Evolutionary conservation across 306 rosid species (phyloP), one percentile per base, ranked within the genome.

Genomic region (Glycine latifolia): DNA sequence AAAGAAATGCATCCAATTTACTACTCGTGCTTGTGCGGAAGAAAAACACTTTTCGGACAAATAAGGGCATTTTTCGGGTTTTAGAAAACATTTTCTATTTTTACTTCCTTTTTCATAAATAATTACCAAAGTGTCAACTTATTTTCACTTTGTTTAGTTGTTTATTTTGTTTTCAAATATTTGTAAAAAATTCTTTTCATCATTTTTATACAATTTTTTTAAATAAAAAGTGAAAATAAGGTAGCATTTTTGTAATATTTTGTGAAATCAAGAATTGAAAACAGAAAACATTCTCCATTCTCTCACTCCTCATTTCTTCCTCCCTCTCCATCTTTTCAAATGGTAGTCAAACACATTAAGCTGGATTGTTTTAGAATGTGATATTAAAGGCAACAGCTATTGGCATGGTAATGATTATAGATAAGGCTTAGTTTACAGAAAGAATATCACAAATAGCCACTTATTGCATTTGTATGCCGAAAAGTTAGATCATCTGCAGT

Each of bases 1-100:
- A 26, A 59, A 79, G 60, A 68, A 70, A 75, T 44, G 82, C 74
- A 82, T 60, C 17, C 12, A 74, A 52, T 66, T 68, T 70, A 78
- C 79, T 55, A 39, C 44, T 39, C 31, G 37, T 26, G 31, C 39
- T 35, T 26, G 35, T 43, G 72, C 33, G 6, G 76, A 65, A 63
- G 43, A 59, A 59, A 31, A 71, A 44, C 37, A 26, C 53, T 35
- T 20, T 33, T 15, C 58, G 26, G 53, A 44, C 9, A 39, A 75
- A 70, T 10, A 15, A 46, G 2, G 41, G 3, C 66, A 16, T 3
- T 60, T 31, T 35, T 60, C 10, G 26, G 6, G 43, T 61, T 61
- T 61, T 31, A 61, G 67, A 61, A 61, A 61, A 61, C 15, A 10
- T 61, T 61, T 26, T 4, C 10, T 3, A 41, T 60, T 26, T 26